Percentiles rank a stretch among this genome's conserved stretches.
These are phyloP conservation scores for Ganoderma meredithae DNA, from an alignment of 1,284 basidiomycete genomes.

Conservation along the genomic window DNA sequence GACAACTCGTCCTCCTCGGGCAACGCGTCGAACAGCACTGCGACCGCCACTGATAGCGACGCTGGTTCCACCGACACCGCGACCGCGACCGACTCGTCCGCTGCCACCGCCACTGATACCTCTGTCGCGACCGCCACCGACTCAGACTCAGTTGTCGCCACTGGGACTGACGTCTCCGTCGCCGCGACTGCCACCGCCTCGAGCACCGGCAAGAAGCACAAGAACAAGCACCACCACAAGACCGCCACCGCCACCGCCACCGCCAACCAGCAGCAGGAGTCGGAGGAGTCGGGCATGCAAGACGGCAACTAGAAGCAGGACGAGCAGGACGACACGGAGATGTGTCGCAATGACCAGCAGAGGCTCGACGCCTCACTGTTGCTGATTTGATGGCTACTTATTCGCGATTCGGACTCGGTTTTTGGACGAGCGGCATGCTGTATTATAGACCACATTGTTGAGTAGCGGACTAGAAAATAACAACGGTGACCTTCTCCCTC, in stretches of 20 bases:
- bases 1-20: conserved; percentile 6
- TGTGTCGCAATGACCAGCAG: conserved; percentile 2
- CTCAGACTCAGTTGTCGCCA: background rate
- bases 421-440: conserved; percentile 18
- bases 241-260: background rate
- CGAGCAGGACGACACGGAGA: conserved; percentile 1
- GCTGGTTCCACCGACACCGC: conserved; percentile 2
- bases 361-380: background rate
- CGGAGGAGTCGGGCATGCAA: background rate
- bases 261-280: background rate
- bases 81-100: conserved; percentile 12
- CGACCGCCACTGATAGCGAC: conserved; percentile 7
- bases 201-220: conserved; percentile 17
- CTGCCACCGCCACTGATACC: conserved; percentile 4
- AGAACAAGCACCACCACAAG: background rate
- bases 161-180: conserved; percentile 7
- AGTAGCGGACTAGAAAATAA: conserved; percentile 24
- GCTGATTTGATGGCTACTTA: background rate
- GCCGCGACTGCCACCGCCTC: conserved; percentile 8
- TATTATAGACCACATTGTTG: conserved; percentile 21
- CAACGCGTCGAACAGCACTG: conserved; percentile 15
- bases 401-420: conserved; percentile 5
- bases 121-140: conserved; percentile 6
- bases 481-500: conserved; percentile 21
- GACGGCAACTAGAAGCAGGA: background rate